Base-by-base conservation (phyloP, 2,329 filamentous ascomycete species). In the Gyromitra esculenta region DNA sequence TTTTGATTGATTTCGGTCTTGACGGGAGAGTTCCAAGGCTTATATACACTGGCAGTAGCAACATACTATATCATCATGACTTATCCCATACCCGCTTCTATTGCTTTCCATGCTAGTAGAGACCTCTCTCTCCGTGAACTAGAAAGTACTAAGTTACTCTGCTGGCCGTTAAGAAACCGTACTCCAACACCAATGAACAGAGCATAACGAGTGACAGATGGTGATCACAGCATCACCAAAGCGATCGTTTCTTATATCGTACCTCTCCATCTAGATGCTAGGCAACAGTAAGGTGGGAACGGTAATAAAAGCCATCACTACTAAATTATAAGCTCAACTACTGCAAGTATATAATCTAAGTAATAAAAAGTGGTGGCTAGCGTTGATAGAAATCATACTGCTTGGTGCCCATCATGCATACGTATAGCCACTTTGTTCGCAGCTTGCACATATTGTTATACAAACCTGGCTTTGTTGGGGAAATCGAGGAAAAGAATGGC, bases 401-500 rank as follows among this genome's bases (percentile, higher is more conserved):
- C 25, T 31, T 31, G 11, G 41, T 43, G 35, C 13, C 56, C 56
- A 31, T 72, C 25, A 73, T 41, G 59, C 62, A 73, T 41, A 54
- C 15, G n/a, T 54, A 54, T 31, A 31, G 25, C 25, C 25, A 31
- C 25, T 31, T 31, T 31, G 25, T 3, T 31, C 25, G 25, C 25
- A 31, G 25, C 25, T 31, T 31, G 25, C 35, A 68, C 67, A 18
- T 18, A 52, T 5, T 7, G 18, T 35, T 15, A 56, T 37, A 45
- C 50, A 59, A 59, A 57, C n/a, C 41, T 31, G 41, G 18, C 31
- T 15, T 18, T 11, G 7, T 52, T 35, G 48, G 50, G 37, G 15
- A 66, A 15, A 65, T 18, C 37, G 25, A 31, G 65, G 67, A 37
- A 72, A 64, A 67, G 48, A 68, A 39, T 5, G 39, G 70, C 66